These are phyloP conservation scores for Ophiostoma montium DNA, from an alignment of 2,329 filamentous ascomycete genomes.

Conservation along the genomic window DNA sequence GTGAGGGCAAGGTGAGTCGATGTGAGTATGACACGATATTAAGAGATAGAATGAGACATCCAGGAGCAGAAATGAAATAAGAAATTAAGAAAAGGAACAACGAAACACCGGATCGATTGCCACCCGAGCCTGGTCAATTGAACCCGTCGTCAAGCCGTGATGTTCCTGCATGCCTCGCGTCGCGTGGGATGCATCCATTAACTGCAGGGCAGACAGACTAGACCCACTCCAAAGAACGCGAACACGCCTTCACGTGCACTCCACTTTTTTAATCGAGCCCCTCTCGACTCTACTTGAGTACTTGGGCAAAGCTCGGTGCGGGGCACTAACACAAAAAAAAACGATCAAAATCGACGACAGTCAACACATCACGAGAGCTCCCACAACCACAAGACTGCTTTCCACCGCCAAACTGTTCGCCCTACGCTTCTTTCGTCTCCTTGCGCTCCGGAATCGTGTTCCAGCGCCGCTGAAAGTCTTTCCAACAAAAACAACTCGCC, in stretches of 20 bases:
- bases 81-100: not conserved
- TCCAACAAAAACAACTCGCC: not conserved
- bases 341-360: not conserved
- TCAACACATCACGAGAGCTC: not conserved
- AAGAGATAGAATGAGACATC: not conserved
- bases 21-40: not conserved
- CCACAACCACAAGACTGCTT: too few relatives aligned
- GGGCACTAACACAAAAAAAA: not conserved
- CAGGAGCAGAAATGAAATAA: not conserved
- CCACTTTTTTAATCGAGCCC: not conserved
- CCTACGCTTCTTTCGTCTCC: conserved; percentile 24
- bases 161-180: too few relatives aligned
- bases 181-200: too few relatives aligned
- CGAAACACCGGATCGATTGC: too few relatives aligned
- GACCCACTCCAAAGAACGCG: not conserved
- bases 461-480: conserved; percentile 5
- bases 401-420: conserved; percentile 28
- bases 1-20: not conserved
- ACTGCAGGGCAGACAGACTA: too few relatives aligned
- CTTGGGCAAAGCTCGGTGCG: not conserved
- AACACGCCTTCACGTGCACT: not conserved
- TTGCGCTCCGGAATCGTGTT: conserved; percentile 22
- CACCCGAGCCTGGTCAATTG: too few relatives aligned
- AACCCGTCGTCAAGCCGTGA: too few relatives aligned
- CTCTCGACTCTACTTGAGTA: too few relatives aligned